These are phyloP conservation scores for Ogataea philodendri DNA, from an alignment of 805 yeast species.

Conservation along the genomic window DNA sequence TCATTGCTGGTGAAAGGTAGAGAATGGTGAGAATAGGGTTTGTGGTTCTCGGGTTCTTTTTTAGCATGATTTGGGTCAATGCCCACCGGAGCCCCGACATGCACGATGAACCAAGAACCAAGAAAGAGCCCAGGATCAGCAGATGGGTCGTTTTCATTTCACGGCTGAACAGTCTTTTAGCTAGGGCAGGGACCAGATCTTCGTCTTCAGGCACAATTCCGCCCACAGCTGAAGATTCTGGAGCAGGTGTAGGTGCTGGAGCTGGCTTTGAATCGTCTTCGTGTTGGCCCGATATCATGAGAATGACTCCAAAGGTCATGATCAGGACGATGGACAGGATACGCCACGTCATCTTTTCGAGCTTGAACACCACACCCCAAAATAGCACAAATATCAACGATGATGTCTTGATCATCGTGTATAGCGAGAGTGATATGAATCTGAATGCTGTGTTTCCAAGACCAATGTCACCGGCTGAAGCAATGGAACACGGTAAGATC, in stretches of 20 bases:
- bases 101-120: constrained; percentile 76
- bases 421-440: constrained; percentile 75
- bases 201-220: constrained; percentile 22
- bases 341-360: constrained; percentile 72
- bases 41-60: constrained; percentile 52
- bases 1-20: constrained; percentile 84
- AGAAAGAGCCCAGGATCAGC: constrained; percentile 56
- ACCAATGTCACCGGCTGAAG: constrained; percentile 93
- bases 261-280: constrained; percentile 18
- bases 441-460: constrained; percentile 81
- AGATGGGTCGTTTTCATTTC: constrained; percentile 22
- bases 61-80: constrained; percentile 78
- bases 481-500: constrained; percentile 80
- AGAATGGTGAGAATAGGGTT: constrained; percentile 84
- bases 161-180: constrained; percentile 8
- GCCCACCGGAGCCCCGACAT: constrained; percentile 95
- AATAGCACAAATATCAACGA: constrained; percentile 83
- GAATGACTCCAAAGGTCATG: constrained; percentile 80
- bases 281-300: constrained; percentile 72
- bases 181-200: constrained; percentile 5
- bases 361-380: constrained; percentile 78
- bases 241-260: constrained; percentile 1
- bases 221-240: constrained; percentile 19
- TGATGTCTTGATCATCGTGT: constrained; percentile 91
- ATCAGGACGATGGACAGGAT: constrained; percentile 66